Conservation (phyloP, 257 asterid genomes). For the Przewalskia tangutica region DNA sequence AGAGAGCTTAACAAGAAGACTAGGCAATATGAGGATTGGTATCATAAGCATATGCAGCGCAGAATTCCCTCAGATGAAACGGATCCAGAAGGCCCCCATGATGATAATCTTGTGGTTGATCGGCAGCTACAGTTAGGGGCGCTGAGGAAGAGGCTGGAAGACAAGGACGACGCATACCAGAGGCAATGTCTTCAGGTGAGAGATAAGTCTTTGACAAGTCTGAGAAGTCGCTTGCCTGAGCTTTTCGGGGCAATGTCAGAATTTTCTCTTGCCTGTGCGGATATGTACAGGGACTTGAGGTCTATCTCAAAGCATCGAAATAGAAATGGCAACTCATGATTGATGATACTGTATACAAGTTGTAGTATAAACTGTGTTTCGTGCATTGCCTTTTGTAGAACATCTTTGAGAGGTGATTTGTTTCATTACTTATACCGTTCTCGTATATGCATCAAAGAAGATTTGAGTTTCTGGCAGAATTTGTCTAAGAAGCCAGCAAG, state of each 20-base stretch:
- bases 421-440: background rate
- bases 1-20: slow-evolving; percentile 54
- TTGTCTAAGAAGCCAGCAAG: background rate
- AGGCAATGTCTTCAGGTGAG: slow-evolving; percentile 72
- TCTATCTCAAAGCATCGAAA: slow-evolving; percentile 28
- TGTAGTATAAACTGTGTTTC: background rate
- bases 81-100: slow-evolving; percentile 45
- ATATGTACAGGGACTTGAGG: slow-evolving; percentile 62
- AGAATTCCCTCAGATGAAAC: slow-evolving; percentile 52
- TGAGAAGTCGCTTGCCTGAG: slow-evolving; percentile 71
- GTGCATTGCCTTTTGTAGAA: background rate
- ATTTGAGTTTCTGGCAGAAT: background rate
- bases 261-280: slow-evolving; percentile 76
- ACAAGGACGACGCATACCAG: slow-evolving; percentile 54
- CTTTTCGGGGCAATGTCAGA: slow-evolving; percentile 56
- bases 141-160: slow-evolving; percentile 49
- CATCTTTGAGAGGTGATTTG: background rate
- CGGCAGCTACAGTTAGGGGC: slow-evolving; percentile 42
- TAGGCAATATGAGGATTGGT: slow-evolving; percentile 71
- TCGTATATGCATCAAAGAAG: background rate
- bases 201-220: slow-evolving; percentile 59
- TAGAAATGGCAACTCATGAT: slow-evolving; percentile 23
- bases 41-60: slow-evolving; percentile 52
- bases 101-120: slow-evolving; percentile 33
- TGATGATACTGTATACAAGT: background rate